phyloP scores from a whole-genome alignment of 2,329 filamentous ascomycete genomes.

The Clarireedia paspali region DNA sequence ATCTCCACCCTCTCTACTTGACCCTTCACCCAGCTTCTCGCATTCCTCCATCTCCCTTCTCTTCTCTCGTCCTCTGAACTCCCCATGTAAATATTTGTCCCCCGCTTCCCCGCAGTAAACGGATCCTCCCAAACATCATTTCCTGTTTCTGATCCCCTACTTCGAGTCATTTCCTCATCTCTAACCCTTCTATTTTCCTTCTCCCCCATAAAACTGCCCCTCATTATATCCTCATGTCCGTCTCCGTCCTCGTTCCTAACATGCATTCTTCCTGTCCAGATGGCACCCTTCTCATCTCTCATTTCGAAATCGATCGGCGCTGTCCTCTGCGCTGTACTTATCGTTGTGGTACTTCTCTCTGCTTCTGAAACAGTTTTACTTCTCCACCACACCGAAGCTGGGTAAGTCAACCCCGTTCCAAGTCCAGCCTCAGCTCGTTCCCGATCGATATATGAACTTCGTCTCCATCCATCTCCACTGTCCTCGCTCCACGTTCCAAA shows the following conservation, averaged over 20 bases:
- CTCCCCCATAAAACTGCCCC: background rate
- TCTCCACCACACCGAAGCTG: too few species aligned
- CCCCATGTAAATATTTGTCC: background rate
- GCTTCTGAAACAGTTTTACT: too few species aligned
- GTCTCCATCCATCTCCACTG: too few species aligned
- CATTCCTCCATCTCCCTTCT: background rate
- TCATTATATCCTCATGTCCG: background rate
- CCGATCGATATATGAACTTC: too few species aligned
- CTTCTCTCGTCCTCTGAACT: background rate
- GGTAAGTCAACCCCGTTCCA: too few species aligned
- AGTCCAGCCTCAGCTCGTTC: too few species aligned
- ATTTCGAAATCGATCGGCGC: background rate
- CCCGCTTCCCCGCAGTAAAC: background rate
- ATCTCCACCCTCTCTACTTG: background rate
- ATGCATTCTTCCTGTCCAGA: background rate
- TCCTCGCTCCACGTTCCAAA: too few species aligned
- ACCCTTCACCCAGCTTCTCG: background rate
- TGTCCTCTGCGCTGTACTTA: background rate
- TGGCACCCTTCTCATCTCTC: background rate
- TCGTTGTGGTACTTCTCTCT: too few species aligned
- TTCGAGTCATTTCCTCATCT: background rate
- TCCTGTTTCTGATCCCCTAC: background rate
- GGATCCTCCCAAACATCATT: background rate
- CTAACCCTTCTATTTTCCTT: background rate
- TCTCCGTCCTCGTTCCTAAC: background rate